These are phyloP conservation scores for Leccinum subtestaceum DNA, from an alignment of 768 basidiomycete genomes.

Conservation along the genomic window DNA sequence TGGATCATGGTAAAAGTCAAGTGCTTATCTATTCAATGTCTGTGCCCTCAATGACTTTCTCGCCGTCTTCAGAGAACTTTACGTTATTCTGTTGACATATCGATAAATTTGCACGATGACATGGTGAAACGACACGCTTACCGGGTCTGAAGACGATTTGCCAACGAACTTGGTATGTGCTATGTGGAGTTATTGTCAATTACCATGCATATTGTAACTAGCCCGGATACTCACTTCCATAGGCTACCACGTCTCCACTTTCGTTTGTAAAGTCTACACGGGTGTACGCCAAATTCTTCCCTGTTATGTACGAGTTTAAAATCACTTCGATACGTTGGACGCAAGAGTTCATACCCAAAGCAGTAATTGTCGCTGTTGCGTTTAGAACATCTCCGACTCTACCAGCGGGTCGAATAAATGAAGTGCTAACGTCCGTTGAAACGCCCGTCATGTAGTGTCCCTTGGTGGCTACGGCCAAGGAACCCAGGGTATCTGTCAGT, in stretches of 20 bases:
- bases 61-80: constrained; percentile 77
- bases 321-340: background rate
- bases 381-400: constrained; percentile 62
- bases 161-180: constrained; percentile 88
- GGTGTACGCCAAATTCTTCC: constrained; percentile 78
- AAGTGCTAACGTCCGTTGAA: constrained; percentile 76
- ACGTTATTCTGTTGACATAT: constrained; percentile 56
- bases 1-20: background rate
- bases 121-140: constrained; percentile 18
- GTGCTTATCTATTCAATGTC: constrained; percentile 14
- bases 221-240: constrained; percentile 58
- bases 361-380: constrained; percentile 62
- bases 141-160: constrained; percentile 51
- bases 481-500: constrained; percentile 81
- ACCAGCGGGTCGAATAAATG: constrained; percentile 79
- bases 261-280: constrained; percentile 70
- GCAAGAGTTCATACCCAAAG: constrained; percentile 49
- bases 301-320: constrained; percentile 34
- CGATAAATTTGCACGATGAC: background rate
- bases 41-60: constrained; percentile 58
- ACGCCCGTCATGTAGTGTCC: constrained; percentile 89
- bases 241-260: constrained; percentile 70
- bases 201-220: too few species aligned
- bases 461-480: constrained; percentile 76
- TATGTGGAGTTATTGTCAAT: constrained; percentile 28